A percentile compares a stretch with the other conserved stretches of the same genome.
phyloP scores from a whole-genome alignment of 2,329 filamentous ascomycete genomes.

The Claviceps africana region DNA sequence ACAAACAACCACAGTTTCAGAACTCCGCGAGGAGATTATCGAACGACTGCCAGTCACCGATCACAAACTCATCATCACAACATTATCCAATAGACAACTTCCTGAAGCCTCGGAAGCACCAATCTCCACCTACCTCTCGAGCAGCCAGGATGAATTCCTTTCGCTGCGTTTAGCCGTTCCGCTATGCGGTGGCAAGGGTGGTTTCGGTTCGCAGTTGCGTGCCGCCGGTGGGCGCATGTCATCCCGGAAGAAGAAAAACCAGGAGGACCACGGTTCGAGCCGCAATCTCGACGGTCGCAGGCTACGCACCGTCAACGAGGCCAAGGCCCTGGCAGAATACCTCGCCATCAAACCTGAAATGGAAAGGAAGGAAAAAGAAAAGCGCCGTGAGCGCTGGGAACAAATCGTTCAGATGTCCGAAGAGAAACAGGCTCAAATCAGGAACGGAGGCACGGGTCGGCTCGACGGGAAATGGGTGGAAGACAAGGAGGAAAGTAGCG shows the following conservation, averaged over 20 bases:
- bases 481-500: conserved; percentile 77
- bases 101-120: conserved; percentile 35
- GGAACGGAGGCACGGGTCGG: conserved; percentile 54
- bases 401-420: conserved; percentile 78
- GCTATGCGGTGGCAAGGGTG: conserved; percentile 86
- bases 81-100: conserved; percentile 62
- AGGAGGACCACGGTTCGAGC: conserved; percentile 79
- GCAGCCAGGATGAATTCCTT: conserved; percentile 51
- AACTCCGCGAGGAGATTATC: conserved; percentile 51
- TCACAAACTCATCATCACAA: conserved; percentile 63
- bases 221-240: conserved; percentile 97
- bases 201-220: conserved; percentile 92
- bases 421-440: conserved; percentile 68
- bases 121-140: conserved; percentile 48
- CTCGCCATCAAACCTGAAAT: conserved; percentile 93
- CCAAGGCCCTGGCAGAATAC: conserved; percentile 89
- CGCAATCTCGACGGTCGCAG: conserved; percentile 86
- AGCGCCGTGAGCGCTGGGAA: conserved; percentile 71
- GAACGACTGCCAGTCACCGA: conserved; percentile 44
- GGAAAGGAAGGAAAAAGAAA: conserved; percentile 87
- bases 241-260: conserved; percentile 73
- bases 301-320: conserved; percentile 82
- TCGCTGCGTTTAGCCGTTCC: conserved; percentile 68
- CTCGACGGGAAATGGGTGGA: conserved; percentile 91
- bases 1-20: conserved; percentile 47